Base-by-base conservation (phyloP, 2,329 filamentous ascomycete genomes). In the Aspergillus texensis region DNA sequence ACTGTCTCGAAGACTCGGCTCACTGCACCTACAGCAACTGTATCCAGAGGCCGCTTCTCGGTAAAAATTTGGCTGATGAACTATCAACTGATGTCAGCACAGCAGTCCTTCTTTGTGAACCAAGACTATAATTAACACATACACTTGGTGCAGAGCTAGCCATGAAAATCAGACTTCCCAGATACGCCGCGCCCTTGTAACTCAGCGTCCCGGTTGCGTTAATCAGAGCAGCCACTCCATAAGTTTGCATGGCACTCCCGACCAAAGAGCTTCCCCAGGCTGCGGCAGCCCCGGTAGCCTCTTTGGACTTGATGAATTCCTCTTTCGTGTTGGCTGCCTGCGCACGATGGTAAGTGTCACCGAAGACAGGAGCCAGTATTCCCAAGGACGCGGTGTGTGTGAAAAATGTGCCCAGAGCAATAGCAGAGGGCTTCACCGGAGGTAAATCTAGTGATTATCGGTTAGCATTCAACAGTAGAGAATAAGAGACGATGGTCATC, bases 151-250 rank as follows among this genome's bases (percentile, higher is more conserved):
- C 94, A 74, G 93, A 89, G 71, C 90, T 94, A 71, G 94, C 94
- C 69, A 93, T 86, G 86, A 98, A 98, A 85, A 98, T 91, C 78
- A 98, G 84, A 65, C 86, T 86, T 71, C 95, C 95, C 65, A 98
- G 86, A 84, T 97, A 98, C 62, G 94, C 93, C 67, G 95, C 93
- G 72, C 95, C 95, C 88, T 97, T 98, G 86, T 98, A 98, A 83
- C 88, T 93, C 68, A 98, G 85, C 60, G 94, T 97, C 70, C 93
- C 94, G 48, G 94, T 98, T 70, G 94, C 93, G 80, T 98, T 98
- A 85, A 94, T 91, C 70, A 97, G 84, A 66, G 93, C 93, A 71
- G 90, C 93, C 67, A 97, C 90, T 77, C 93, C 93, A 76, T 97
- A 97, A 67, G 90, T 88, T 85, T 97, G 93, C 65, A 97, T 82